Evolutionary conservation across 2,329 filamentous ascomycete species (phyloP).

Genomic region (Fusarium humuli): DNA sequence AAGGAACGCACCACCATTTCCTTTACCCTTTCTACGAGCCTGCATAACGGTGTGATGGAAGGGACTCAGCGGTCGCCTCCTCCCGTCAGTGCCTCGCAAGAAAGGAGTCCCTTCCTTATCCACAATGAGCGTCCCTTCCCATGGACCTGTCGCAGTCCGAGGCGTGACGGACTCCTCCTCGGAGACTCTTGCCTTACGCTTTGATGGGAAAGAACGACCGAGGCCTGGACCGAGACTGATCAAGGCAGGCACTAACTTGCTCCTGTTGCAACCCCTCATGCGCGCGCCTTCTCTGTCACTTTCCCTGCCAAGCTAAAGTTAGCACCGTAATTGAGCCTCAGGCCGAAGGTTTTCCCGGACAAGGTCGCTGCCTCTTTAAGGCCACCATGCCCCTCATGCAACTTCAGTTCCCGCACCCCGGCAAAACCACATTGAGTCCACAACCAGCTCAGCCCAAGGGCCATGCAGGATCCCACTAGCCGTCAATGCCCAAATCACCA

Average conservation of each 20-base stretch:
- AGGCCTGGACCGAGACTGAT: background rate
- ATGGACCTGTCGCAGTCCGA: background rate
- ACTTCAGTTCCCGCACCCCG: background rate
- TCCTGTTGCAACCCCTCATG: background rate
- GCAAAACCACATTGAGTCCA: too few species aligned
- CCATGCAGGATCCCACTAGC: rapidly evolving
- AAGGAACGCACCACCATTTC: too few species aligned
- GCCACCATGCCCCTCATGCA: background rate
- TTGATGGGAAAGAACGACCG: background rate
- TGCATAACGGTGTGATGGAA: too few species aligned
- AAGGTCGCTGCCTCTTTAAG: background rate
- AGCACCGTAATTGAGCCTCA: rapidly evolving
- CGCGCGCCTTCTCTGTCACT: rapidly evolving
- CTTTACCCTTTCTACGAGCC: too few species aligned
- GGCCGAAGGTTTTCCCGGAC: rapidly evolving
- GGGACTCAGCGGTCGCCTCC: too few species aligned
- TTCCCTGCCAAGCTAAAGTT: background rate
- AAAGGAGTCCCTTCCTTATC: rapidly evolving
- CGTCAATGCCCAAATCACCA: background rate
- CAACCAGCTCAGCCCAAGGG: background rate
- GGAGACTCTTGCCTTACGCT: background rate
- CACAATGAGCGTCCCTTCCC: rapidly evolving
- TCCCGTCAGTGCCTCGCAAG: rapidly evolving
- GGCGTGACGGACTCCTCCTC: too few species aligned
- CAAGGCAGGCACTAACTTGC: background rate